phyloP scores from a whole-genome alignment of 495 filamentous ascomycete genomes.

The Pyrenopolyporus hunteri region DNA sequence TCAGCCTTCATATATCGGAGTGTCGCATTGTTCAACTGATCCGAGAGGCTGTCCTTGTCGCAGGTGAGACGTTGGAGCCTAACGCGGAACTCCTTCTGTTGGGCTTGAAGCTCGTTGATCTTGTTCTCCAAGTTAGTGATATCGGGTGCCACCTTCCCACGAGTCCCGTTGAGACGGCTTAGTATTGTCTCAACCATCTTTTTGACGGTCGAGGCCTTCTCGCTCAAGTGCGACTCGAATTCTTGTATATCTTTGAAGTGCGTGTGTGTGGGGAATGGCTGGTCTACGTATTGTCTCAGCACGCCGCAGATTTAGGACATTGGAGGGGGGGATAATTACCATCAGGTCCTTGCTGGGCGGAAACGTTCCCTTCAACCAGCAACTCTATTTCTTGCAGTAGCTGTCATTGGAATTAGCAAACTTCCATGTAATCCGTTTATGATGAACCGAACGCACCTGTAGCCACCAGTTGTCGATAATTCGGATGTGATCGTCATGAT shows the following conservation, averaged over 20 bases:
- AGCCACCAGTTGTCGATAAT: slow-evolving; percentile 89
- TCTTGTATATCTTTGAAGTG: slow-evolving; percentile 69
- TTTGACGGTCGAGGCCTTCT: slow-evolving; percentile 57
- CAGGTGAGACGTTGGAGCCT: slow-evolving; percentile 76
- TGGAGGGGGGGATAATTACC: slow-evolving; percentile 50
- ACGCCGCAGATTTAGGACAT: slow-evolving; percentile 43
- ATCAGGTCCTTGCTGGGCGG: slow-evolving; percentile 52
- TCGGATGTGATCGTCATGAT: slow-evolving; percentile 91
- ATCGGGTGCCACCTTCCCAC: slow-evolving; percentile 63
- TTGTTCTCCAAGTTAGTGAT: slow-evolving; percentile 73
- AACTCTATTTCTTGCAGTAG: slow-evolving; percentile 85
- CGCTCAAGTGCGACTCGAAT: slow-evolving; percentile 78
- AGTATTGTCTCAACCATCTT: slow-evolving; percentile 52
- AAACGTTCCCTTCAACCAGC: slow-evolving; percentile 61
- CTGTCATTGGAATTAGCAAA: slow-evolving; percentile 55
- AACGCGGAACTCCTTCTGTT: slow-evolving; percentile 78
- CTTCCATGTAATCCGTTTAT: slow-evolving; percentile 32
- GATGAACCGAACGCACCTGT: slow-evolving; percentile 65
- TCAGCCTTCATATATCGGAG: slow-evolving; percentile 93
- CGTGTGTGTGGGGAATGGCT: slow-evolving; percentile 64
- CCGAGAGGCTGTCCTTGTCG: slow-evolving; percentile 83
- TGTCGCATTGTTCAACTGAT: slow-evolving; percentile 82
- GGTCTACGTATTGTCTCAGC: slow-evolving; percentile 45
- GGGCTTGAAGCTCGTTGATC: slow-evolving; percentile 73
- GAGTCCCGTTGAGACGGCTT: slow-evolving; percentile 44